Evolutionary conservation across 805 yeast genomes (phyloP), one percentile per base, ranked within the genome.

Genomic region (Saccharomyces paradoxus): DNA sequence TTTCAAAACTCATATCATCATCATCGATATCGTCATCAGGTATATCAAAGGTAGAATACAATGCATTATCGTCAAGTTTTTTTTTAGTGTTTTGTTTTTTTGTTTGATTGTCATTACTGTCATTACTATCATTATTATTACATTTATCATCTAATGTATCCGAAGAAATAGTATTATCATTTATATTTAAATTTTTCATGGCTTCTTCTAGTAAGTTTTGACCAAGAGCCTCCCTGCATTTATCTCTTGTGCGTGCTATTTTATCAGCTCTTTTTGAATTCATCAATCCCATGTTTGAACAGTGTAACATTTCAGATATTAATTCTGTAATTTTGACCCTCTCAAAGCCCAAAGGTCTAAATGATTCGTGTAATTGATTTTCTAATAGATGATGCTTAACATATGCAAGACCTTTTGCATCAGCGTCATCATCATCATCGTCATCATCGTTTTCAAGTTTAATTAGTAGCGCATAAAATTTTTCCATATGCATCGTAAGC

Each of bases 271-370:
- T 77, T 46, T 79, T 81, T 49, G 91, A 89, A 67, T 91, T 92
- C 59, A 92, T 77, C 22, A 92, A 75, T 1, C 87, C 89, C 98
- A 92, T 92, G 70, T 92, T 92, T 21, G 96, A 89, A 67, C 99
- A 92, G 71, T 92, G 98, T 54, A 92, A 77, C 46, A 92, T 75
- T 66, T 92, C 99, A 0, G 98, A 98, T 54, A 92, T 82, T 52
- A 92, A 74, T 71, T 92, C 98, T 58, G 96, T 86, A 32, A 92
- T 81, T 64, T 89, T 87, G 72, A 92, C 91, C 60, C 92, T 78
- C 63, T 92, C 96, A 68, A 91, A 87, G 0, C 97, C 98, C 26
- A 92, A 73, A 1, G 92, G 90, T 63, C 83, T 86, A 58, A 56
- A 63, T 7, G 80, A 79, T 29, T 70, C 70, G 13, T 89, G 88